phyloP scores from a whole-genome alignment of 2,329 filamentous ascomycete species.

The Claviceps sp. region DNA sequence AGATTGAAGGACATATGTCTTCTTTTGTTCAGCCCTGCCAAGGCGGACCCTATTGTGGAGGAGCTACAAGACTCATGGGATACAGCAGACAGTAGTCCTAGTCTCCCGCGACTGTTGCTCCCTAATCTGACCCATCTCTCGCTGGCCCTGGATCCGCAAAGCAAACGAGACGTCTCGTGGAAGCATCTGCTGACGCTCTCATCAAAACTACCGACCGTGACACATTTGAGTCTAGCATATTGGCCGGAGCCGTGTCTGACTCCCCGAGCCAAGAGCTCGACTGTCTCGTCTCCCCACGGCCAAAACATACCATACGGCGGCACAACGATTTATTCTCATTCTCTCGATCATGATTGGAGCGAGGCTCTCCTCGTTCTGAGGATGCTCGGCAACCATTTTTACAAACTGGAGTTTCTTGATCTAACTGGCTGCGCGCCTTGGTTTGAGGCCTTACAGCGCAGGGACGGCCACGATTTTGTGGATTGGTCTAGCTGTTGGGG shows the following conservation, averaged over 20 bases:
- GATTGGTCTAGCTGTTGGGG: conserved; percentile 44
- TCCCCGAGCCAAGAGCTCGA: conserved; percentile 35
- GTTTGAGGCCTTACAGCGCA: conserved; percentile 33
- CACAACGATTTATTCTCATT: conserved; percentile 44
- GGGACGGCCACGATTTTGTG: conserved; percentile 31
- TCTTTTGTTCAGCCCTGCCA: conserved; percentile 31
- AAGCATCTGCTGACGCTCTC: conserved; percentile 43
- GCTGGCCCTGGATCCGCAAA: conserved; percentile 32
- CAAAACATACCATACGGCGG: conserved; percentile 36
- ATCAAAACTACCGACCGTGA: conserved; percentile 37
- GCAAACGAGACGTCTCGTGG: conserved; percentile 35
- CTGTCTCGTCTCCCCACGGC: conserved; percentile 31
- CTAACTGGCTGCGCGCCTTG: conserved; percentile 46
- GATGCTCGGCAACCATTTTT: conserved; percentile 39
- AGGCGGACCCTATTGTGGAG: conserved; percentile 7
- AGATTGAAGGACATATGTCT: conserved; percentile 38
- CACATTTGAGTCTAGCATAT: conserved; percentile 47
- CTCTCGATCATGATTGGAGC: conserved; percentile 43
- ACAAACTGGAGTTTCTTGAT: conserved; percentile 47
- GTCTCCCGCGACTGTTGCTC: conserved; percentile 27
- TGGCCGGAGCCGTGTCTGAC: conserved; percentile 50
- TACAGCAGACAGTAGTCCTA: conserved; percentile 18
- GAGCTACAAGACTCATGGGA: conserved; percentile 43
- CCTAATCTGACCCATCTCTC: conserved; percentile 49
- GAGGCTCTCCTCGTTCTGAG: conserved; percentile 44